A percentile compares a stretch with the other conserved stretches of the same genome.
Conservation (phyloP, 2,329 filamentous ascomycete species). For the Orbilia javanica region DNA sequence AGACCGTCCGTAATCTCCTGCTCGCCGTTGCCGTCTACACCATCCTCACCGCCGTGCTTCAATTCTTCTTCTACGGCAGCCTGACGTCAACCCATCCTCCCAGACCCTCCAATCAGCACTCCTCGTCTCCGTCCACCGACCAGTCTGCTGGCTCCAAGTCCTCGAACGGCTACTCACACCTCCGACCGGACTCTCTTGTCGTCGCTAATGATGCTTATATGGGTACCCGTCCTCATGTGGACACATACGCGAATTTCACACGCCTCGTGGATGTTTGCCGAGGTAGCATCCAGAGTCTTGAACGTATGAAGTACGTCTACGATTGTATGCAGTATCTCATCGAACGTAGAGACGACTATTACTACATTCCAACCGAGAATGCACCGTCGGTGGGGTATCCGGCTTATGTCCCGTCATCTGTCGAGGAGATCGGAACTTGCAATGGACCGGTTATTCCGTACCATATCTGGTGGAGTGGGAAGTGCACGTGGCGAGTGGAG, state of each 20-base stretch:
- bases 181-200: slow-evolving; percentile 69
- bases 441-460: slow-evolving; percentile 71
- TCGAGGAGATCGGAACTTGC: slow-evolving; percentile 68
- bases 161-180: slow-evolving; percentile 66
- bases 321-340: slow-evolving; percentile 70
- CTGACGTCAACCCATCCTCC: slow-evolving; percentile 39
- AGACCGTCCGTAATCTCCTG: slow-evolving; percentile 50
- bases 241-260: slow-evolving; percentile 70
- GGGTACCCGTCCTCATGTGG: slow-evolving; percentile 69
- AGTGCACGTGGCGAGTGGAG: slow-evolving; percentile 72
- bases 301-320: slow-evolving; percentile 71
- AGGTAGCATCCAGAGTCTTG: slow-evolving; percentile 69
- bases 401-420: slow-evolving; percentile 63
- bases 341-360: slow-evolving; percentile 69
- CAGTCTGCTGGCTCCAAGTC: slow-evolving; percentile 65
- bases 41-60: slow-evolving; percentile 42
- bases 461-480: slow-evolving; percentile 72
- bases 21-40: slow-evolving; percentile 48
- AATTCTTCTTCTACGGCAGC: slow-evolving; percentile 56
- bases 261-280: slow-evolving; percentile 70
- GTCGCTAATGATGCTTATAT: slow-evolving; percentile 69
- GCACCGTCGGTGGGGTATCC: slow-evolving; percentile 64
- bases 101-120: not conserved
- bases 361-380: slow-evolving; percentile 64
- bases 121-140: slow-evolving; percentile 10